These are phyloP conservation scores for Phaffia australis DNA, from an alignment of 768 basidiomycete species.

Conservation along the genomic window DNA sequence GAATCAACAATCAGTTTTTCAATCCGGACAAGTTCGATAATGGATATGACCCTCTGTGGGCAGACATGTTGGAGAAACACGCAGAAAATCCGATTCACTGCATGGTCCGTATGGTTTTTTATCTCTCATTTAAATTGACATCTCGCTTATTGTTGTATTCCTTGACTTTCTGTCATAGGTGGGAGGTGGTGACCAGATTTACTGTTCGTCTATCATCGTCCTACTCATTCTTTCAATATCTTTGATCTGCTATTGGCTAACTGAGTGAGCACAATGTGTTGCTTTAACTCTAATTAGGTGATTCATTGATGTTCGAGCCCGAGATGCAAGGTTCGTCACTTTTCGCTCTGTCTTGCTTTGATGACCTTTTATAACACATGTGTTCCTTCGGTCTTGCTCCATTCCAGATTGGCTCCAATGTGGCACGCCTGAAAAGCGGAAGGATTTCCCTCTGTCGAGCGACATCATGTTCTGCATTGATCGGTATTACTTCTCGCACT, in stretches of 20 bases:
- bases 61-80: slow-evolving; percentile 78
- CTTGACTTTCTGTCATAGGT: neutral
- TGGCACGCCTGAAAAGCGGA: slow-evolving; percentile 48
- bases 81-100: slow-evolving; percentile 69
- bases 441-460: slow-evolving; percentile 50
- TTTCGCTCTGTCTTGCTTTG: neutral
- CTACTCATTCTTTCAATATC: neutral
- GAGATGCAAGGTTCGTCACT: slow-evolving; percentile 32
- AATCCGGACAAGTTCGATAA: neutral
- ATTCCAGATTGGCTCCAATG: slow-evolving; percentile 55
- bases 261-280: too few relatives aligned
- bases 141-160: neutral
- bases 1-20: neutral
- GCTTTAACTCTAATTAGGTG: neutral
- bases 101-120: slow-evolving; percentile 46
- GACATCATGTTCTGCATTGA: slow-evolving; percentile 70
- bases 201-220: neutral
- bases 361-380: neutral
- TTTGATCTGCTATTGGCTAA: neutral
- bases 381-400: neutral
- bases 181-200: slow-evolving; percentile 75
- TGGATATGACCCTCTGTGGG: slow-evolving; percentile 51
- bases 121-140: neutral
- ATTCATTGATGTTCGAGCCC: slow-evolving; percentile 55
- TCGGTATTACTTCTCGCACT: slow-evolving; percentile 50